A percentile compares a stretch with the other conserved stretches of the same genome.
Conservation (phyloP, 371 early-diverging fungal genomes). For the Mucor mucedo region DNA sequence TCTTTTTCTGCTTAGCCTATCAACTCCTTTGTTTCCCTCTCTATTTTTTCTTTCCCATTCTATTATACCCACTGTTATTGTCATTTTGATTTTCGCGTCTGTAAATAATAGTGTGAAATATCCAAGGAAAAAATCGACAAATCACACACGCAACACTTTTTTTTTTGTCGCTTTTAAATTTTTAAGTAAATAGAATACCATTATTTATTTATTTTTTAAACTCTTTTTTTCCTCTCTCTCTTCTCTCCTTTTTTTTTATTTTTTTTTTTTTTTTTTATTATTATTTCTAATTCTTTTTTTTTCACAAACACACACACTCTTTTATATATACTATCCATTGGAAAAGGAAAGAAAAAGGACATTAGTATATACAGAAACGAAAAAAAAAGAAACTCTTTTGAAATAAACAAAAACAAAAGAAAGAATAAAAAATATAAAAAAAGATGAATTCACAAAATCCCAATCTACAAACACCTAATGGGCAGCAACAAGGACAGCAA, state of each 20-base stretch:
- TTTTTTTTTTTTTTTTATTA: constrained; percentile 4
- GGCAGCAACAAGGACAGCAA: constrained; percentile 6
- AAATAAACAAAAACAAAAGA: background rate
- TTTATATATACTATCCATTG: background rate
- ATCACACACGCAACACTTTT: background rate
- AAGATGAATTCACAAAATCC: constrained; percentile 21
- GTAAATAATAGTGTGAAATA: no score
- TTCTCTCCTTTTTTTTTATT: background rate
- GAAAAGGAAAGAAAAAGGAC: background rate
- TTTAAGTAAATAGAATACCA: background rate
- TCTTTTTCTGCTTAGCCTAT: no score
- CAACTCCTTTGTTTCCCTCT: no score
- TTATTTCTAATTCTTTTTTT: background rate
- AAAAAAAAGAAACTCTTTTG: background rate
- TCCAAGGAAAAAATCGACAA: no score
- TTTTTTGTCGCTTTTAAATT: background rate
- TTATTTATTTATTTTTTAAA: background rate
- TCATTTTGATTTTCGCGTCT: no score
- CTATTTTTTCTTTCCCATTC: no score
- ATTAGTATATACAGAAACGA: background rate
- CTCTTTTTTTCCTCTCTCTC: background rate
- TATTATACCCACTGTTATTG: no score
- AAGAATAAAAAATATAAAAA: background rate
- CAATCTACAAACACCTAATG: constrained; percentile 18
- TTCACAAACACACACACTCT: background rate